These are phyloP conservation scores for Tetrapisispora nanseiensis DNA, from an alignment of 805 yeast genomes.

Conservation along the genomic window DNA sequence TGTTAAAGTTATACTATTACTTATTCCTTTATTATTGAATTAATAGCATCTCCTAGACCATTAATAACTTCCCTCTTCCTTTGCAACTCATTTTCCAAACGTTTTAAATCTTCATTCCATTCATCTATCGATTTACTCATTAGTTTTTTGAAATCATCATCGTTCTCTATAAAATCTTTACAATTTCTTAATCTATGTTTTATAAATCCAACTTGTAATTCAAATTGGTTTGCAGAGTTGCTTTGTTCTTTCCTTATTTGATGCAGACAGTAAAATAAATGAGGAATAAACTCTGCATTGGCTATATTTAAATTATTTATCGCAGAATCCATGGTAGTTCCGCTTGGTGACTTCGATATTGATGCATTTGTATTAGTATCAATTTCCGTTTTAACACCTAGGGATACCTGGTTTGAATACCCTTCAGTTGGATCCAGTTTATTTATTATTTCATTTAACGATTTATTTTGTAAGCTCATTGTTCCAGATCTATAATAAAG, in stretches of 20 bases:
- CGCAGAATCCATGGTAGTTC: not conserved
- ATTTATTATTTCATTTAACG: not conserved
- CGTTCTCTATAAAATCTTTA: slow-evolving; percentile 20
- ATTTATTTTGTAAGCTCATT: slow-evolving; percentile 2
- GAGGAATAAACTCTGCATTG: slow-evolving; percentile 25
- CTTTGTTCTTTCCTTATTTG: slow-evolving; percentile 28
- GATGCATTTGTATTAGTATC: not conserved
- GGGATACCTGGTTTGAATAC: not conserved
- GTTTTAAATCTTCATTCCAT: slow-evolving; percentile 21
- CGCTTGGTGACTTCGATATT: not conserved
- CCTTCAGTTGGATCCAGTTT: not conserved
- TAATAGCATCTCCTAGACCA: slow-evolving; percentile 9
- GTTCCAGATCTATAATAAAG: no score
- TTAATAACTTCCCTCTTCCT: slow-evolving; percentile 16
- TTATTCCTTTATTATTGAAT: not conserved
- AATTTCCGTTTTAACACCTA: not conserved
- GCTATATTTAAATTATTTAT: not conserved
- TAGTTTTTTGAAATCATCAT: slow-evolving; percentile 23
- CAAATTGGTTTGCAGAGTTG: slow-evolving; percentile 24
- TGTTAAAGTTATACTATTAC: not conserved
- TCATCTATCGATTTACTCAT: slow-evolving; percentile 21
- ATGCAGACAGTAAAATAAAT: slow-evolving; percentile 24
- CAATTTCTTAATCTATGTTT: slow-evolving; percentile 25
- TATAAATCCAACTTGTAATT: slow-evolving; percentile 24
- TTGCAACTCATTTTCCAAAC: slow-evolving; percentile 19